These are phyloP conservation scores for Eucalyptus urophylla DNA, from an alignment of 345 rosid species.

Conservation along the genomic window DNA sequence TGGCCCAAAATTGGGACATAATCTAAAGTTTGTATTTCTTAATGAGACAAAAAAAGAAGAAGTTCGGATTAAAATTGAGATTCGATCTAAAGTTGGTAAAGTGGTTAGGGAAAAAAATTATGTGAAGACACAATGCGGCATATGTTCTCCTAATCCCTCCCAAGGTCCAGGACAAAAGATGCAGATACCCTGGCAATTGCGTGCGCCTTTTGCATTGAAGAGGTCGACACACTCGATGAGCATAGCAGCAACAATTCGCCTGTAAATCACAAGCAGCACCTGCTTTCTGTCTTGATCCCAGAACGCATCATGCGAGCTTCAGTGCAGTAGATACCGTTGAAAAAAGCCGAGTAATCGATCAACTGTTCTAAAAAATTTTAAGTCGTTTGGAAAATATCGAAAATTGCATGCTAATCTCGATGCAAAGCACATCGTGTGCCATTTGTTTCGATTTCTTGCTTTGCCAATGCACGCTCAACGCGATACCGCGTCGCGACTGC, in stretches of 20 bases:
- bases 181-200: background rate
- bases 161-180: background rate
- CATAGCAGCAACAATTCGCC: background rate
- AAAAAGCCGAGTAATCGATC: background rate
- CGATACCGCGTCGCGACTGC: background rate
- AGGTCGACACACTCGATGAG: background rate
- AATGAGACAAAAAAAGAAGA: background rate
- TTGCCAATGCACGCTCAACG: background rate
- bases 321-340: background rate
- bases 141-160: background rate
- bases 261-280: background rate
- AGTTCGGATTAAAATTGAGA: background rate
- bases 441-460: background rate
- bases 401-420: background rate
- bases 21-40: background rate
- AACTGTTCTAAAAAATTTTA: background rate
- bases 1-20: background rate
- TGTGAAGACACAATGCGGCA: background rate
- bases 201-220: background rate
- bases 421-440: background rate
- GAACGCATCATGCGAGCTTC: background rate
- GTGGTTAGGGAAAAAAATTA: background rate
- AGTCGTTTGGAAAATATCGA: background rate
- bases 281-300: background rate
- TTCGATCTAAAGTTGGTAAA: background rate